Conservation (phyloP, 2,329 filamentous ascomycete species). For the Rutstroemia sydowiana region DNA sequence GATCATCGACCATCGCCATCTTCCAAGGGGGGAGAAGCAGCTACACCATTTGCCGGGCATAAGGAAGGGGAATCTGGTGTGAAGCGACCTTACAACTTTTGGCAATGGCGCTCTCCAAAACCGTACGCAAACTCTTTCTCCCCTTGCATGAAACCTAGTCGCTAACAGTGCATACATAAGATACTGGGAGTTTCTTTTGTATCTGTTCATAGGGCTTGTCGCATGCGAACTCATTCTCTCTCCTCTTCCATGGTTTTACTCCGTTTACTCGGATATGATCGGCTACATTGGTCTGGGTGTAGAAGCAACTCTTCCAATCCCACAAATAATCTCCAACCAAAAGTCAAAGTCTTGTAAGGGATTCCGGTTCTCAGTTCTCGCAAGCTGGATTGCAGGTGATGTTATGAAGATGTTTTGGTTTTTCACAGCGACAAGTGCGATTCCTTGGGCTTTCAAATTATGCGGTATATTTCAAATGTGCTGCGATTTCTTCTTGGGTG, state of each 20-base stretch:
- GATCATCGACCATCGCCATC: slow-evolving; percentile 56
- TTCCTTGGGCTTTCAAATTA: slow-evolving; percentile 73
- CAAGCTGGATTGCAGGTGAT: slow-evolving; percentile 73
- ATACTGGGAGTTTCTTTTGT: slow-evolving; percentile 73
- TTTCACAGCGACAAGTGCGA: slow-evolving; percentile 60
- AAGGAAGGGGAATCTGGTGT: slow-evolving; percentile 31
- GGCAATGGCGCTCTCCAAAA: slow-evolving; percentile 70
- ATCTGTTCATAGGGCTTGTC: slow-evolving; percentile 54
- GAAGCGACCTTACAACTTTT: slow-evolving; percentile 66
- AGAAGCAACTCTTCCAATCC: slow-evolving; percentile 74
- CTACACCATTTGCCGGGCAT: slow-evolving; percentile 51
- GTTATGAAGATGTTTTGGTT: slow-evolving; percentile 86
- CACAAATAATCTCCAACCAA: slow-evolving; percentile 68
- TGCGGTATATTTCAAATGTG: slow-evolving; percentile 75
- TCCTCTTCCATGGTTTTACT: slow-evolving; percentile 49
- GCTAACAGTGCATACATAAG: slow-evolving; percentile 31
- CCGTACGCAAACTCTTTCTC: slow-evolving; percentile 39
- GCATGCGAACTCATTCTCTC: slow-evolving; percentile 61
- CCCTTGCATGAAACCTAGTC: neutral
- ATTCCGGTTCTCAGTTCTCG: slow-evolving; percentile 68
- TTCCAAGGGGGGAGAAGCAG: slow-evolving; percentile 52
- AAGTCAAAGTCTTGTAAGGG: slow-evolving; percentile 65
- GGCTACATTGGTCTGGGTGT: slow-evolving; percentile 71
- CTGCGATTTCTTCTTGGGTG: slow-evolving; percentile 67
- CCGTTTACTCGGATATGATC: slow-evolving; percentile 57